Conservation (phyloP, 345 rosid species). For the Eutrema heterophyllum region DNA sequence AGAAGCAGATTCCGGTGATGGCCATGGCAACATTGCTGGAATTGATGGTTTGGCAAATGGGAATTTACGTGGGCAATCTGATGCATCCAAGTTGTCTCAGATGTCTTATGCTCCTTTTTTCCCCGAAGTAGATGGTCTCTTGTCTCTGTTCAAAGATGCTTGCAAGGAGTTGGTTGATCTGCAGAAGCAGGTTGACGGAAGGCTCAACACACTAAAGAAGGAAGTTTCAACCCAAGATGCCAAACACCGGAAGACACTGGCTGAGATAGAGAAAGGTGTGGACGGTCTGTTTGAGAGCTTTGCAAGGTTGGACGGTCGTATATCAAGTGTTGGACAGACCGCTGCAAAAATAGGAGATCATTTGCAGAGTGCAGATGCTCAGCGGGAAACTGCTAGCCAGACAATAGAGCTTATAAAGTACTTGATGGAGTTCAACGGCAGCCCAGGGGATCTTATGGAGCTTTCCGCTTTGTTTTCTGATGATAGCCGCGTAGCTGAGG, state of each 20-base stretch:
- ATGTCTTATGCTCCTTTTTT: constrained; percentile 64
- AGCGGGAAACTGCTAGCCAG: constrained; percentile 97
- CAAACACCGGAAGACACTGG: constrained; percentile 88
- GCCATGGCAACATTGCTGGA: constrained; percentile 35
- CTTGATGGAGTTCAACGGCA: constrained; percentile 96
- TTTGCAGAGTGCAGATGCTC: constrained; percentile 99
- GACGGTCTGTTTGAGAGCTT: constrained; percentile 91
- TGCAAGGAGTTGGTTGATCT: constrained; percentile 88
- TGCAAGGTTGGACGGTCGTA: constrained; percentile 87
- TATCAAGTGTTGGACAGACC: constrained; percentile 98
- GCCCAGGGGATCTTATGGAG: constrained; percentile 99
- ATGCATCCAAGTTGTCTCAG: constrained; percentile 47
- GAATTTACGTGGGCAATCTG: constrained; percentile 52
- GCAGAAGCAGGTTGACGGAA: constrained; percentile 86
- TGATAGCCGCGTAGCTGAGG: constrained; percentile 99
- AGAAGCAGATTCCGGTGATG: constrained; percentile 59
- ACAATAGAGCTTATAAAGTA: constrained; percentile 98
- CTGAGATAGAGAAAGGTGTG: constrained; percentile 94
- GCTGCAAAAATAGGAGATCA: constrained; percentile 99
- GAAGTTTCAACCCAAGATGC: constrained; percentile 91
- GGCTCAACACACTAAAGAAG: constrained; percentile 77
- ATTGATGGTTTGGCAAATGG: constrained; percentile 68
- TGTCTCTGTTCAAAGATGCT: constrained; percentile 84
- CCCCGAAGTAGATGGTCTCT: constrained; percentile 90
- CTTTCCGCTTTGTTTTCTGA: constrained; percentile 97